Evolutionary conservation across 1,284 basidiomycete species (phyloP), one percentile per base, ranked within the genome.

Genomic region (Leccinum variabile): DNA sequence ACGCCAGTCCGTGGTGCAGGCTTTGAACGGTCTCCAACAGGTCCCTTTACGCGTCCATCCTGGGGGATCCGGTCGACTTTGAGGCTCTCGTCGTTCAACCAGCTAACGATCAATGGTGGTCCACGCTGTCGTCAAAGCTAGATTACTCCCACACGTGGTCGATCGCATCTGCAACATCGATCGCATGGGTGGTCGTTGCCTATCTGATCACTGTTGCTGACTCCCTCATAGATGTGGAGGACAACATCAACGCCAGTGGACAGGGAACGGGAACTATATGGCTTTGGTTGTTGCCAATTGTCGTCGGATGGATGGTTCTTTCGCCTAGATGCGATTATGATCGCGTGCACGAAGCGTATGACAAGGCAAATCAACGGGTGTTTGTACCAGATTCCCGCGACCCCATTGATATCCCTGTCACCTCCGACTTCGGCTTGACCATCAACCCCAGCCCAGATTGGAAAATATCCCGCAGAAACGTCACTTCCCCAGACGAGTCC

Each of bases 281-380:
- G 76, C 67, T 82, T 8, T 81, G 80, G 79, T 63, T 81, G 7
- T 57, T 82, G 13, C 75, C 80, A 0, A 68, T 82, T 11, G 79
- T 83, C 22, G 65, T 78, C 2, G 72, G 72, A 11, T 81, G 80
- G 78, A 63, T 82, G 22, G 70, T 77, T 59, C 68, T 81, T 25
- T 78, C 77, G 0, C 80, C 80, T 0, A 79, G 79, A 63, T 81
- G 78, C 49, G 75, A 80, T 59, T 69, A 72, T 14, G 30, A 16
- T 1, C 74, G 76, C 0, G 65, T 81, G 5, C 63, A 63, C 1
- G 62, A 66, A 2, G 78, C 78, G 1, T 63, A 78, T 30, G 37
- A 70, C 11, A 67, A 67, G n/a, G 77, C 76, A 1, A 78, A 80
- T 58, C 58, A 53, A 32, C 63, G 66, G 0, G 62, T 37, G 1